These are phyloP conservation scores for Dictyostelium capitatum DNA, from an alignment of 78 protist genomes.

Conservation along the genomic window DNA sequence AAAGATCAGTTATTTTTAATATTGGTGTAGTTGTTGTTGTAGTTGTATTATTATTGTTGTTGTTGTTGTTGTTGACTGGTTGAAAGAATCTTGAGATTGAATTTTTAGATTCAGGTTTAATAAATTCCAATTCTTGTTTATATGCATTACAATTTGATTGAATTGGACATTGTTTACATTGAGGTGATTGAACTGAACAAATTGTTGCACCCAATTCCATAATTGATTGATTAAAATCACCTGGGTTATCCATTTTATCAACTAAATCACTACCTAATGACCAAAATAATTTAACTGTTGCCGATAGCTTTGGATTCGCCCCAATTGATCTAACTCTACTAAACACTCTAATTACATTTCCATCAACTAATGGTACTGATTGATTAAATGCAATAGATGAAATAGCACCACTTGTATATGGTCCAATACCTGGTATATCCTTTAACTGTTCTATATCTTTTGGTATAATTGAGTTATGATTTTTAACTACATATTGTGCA, in stretches of 20 bases:
- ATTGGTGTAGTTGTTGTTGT: constrained; percentile 7
- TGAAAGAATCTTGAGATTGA: constrained; percentile 31
- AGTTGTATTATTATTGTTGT: not conserved
- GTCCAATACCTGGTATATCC: constrained; percentile 88
- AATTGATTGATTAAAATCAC: constrained; percentile 89
- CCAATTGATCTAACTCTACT: constrained; percentile 85
- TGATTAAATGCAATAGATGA: constrained; percentile 58
- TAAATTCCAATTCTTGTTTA: not conserved
- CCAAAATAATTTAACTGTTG: constrained; percentile 62
- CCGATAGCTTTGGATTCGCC: constrained; percentile 28
- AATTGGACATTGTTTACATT: constrained; percentile 86
- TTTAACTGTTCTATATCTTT: not conserved
- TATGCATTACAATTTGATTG: constrained; percentile 29
- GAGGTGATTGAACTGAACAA: constrained; percentile 84
- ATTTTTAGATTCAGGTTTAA: constrained; percentile 20
- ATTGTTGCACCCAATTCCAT: constrained; percentile 95
- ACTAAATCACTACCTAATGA: constrained; percentile 61
- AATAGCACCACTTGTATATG: constrained; percentile 92
- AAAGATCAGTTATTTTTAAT: constrained; percentile 24
- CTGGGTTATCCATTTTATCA: constrained; percentile 58
- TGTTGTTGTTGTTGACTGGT: not conserved
- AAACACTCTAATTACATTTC: constrained; percentile 93
- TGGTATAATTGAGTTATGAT: constrained; percentile 46
- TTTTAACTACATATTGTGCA: constrained; percentile 61
- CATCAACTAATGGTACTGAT: constrained; percentile 86